Conservation (phyloP, 2,329 filamentous ascomycete genomes). For the Venturia effusa region DNA sequence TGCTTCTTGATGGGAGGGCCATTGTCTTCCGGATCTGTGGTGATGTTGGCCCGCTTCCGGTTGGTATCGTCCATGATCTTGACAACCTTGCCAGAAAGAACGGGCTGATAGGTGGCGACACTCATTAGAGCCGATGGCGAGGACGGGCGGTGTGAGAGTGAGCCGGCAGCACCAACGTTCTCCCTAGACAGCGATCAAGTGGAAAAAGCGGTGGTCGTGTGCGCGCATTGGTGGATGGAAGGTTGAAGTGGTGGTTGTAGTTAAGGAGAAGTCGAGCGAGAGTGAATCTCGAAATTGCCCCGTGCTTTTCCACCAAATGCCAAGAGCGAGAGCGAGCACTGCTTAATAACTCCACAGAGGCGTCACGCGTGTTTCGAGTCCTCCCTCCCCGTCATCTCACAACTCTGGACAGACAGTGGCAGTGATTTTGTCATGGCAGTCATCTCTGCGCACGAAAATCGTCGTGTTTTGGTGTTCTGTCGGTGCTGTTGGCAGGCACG, state of each 20-base stretch:
- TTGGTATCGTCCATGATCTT: conserved; percentile 4
- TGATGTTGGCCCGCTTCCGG: conserved; percentile 6
- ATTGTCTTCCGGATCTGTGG: conserved; percentile 2
- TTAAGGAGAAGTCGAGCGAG: not conserved
- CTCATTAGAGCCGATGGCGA: conserved; percentile 3
- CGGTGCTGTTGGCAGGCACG: not conserved
- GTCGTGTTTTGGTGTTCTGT: not conserved
- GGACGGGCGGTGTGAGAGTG: not conserved
- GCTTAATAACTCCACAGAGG: not conserved
- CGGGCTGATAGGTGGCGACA: conserved; percentile 8
- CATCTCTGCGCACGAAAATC: not conserved
- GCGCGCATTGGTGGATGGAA: not conserved
- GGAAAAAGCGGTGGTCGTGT: not conserved
- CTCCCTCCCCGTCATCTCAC: not conserved
- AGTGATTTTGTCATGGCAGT: not conserved
- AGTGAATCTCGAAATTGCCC: not conserved
- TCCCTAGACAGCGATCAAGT: not conserved
- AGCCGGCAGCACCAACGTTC: conserved; percentile 1
- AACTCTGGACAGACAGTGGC: not conserved
- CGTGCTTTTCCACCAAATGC: not conserved
- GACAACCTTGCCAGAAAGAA: conserved; percentile 4
- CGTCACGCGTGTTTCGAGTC: not conserved
- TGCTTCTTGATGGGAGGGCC: conserved; percentile 9
- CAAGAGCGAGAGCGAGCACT: not conserved
- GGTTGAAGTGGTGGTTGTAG: not conserved